Conservation (phyloP, 176 grass and related monocot genomes). For the Eragrostis nindensis region DNA sequence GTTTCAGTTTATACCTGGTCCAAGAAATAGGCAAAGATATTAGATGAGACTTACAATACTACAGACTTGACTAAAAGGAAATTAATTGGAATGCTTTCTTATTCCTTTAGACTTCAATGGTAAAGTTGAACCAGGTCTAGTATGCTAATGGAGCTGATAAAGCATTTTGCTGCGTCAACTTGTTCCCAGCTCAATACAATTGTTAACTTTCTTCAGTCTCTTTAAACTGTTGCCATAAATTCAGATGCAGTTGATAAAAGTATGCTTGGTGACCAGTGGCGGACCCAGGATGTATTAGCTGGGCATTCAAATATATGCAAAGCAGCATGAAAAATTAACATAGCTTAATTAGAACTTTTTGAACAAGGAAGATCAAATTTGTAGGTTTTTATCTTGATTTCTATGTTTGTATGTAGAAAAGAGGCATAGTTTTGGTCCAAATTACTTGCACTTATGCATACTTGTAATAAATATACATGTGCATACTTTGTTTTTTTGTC, state of each 20-base stretch:
- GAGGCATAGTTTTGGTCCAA: too few relatives aligned
- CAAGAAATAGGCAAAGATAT: constrained; percentile 7
- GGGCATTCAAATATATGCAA: too few relatives aligned
- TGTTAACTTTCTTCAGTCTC: too few relatives aligned
- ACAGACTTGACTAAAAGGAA: neutral
- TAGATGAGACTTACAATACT: neutral
- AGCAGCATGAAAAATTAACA: too few relatives aligned
- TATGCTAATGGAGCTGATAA: neutral
- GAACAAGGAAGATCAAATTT: too few relatives aligned
- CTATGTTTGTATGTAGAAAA: too few relatives aligned
- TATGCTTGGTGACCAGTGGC: neutral
- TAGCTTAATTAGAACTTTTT: too few relatives aligned
- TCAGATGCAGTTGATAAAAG: neutral
- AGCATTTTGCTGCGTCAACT: neutral
- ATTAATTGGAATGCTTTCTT: neutral
- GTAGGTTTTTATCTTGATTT: too few relatives aligned
- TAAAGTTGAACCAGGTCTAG: neutral
- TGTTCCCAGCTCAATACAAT: neutral
- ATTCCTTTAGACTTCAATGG: neutral
- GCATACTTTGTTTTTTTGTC: too few relatives aligned
- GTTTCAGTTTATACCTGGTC: neutral
- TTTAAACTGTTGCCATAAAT: neutral
- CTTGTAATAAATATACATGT: too few relatives aligned
- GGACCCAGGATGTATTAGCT: too few relatives aligned
- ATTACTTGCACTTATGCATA: too few relatives aligned